Conservation (phyloP, 805 yeast genomes). For the Blastobotrys peoriensis region DNA sequence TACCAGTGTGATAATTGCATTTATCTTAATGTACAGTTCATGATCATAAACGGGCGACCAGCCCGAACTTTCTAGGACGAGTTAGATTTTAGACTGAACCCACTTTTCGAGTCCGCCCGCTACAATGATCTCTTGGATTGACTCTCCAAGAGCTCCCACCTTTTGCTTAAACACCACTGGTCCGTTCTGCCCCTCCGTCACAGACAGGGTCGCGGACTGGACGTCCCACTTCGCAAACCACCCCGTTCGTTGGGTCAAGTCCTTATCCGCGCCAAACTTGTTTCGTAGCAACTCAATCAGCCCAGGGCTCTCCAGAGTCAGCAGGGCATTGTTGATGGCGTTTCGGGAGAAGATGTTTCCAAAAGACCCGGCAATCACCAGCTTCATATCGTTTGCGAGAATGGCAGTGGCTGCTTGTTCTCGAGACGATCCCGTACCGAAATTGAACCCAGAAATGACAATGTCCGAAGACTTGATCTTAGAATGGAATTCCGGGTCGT, state of each 20-base stretch:
- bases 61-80: no score
- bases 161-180: conserved; percentile 64
- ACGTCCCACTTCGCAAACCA: conserved; percentile 93
- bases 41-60: no score
- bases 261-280: conserved; percentile 48
- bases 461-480: conserved; percentile 87
- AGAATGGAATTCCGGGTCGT: conserved; percentile 78
- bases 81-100: conserved; percentile 55
- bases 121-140: conserved; percentile 92
- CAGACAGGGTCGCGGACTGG: conserved; percentile 71
- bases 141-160: conserved; percentile 94
- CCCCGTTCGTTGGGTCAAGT: conserved; percentile 90
- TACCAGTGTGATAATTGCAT: neutral
- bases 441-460: conserved; percentile 85
- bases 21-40: no score
- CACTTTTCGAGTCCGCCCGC: conserved; percentile 98
- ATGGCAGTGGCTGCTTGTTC: conserved; percentile 99
- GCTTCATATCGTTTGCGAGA: conserved; percentile 83
- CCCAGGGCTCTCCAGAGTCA: conserved; percentile 90
- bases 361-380: conserved; percentile 95
- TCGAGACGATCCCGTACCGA: conserved; percentile 97
- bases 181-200: conserved; percentile 53
- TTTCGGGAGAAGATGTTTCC: conserved; percentile 96
- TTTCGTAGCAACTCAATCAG: conserved; percentile 72
- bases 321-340: conserved; percentile 90